Evolutionary conservation across 192 early-diverging fungal species (phyloP).

Genomic region (Coemansia sp.): DNA sequence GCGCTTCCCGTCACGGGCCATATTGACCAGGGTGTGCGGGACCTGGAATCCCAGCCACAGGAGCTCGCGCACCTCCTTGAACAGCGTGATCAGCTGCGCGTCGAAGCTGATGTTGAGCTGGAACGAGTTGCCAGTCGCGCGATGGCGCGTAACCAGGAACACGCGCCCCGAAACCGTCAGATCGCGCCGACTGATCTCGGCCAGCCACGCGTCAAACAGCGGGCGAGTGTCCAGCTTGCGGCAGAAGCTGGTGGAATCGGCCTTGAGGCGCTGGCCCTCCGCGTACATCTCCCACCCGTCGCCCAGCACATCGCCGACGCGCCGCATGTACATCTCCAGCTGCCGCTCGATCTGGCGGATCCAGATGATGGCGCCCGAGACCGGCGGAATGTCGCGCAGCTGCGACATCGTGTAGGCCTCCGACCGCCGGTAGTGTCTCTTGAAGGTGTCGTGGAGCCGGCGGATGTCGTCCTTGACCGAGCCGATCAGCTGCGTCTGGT

Average conservation of each 20-base stretch:
- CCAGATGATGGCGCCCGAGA: conserved; percentile 96
- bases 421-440: conserved; percentile 83
- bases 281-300: conserved; percentile 96
- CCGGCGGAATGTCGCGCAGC: conserved; percentile 89
- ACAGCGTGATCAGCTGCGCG: conserved; percentile 88
- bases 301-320: conserved; percentile 97
- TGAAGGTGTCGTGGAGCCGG: conserved; percentile 95
- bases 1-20: conserved; percentile 93
- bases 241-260: conserved; percentile 84
- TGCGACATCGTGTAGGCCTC: conserved; percentile 87
- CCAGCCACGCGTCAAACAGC: conserved; percentile 90
- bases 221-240: conserved; percentile 92
- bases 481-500: conserved; percentile 97
- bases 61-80: conserved; percentile 98
- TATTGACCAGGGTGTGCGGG: conserved; percentile 83
- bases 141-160: conserved; percentile 82
- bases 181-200: conserved; percentile 79
- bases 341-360: conserved; percentile 96
- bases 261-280: conserved; percentile 92
- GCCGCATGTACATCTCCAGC: conserved; percentile 91
- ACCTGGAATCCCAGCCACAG: conserved; percentile 95
- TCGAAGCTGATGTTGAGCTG: conserved; percentile 95
- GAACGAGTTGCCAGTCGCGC: conserved; percentile 68
- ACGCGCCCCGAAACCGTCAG: conserved; percentile 83
- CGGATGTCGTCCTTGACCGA: conserved; percentile 98